Base-by-base conservation (phyloP, 129 eudicot genomes). In the Saposhnikovia divaricata region DNA sequence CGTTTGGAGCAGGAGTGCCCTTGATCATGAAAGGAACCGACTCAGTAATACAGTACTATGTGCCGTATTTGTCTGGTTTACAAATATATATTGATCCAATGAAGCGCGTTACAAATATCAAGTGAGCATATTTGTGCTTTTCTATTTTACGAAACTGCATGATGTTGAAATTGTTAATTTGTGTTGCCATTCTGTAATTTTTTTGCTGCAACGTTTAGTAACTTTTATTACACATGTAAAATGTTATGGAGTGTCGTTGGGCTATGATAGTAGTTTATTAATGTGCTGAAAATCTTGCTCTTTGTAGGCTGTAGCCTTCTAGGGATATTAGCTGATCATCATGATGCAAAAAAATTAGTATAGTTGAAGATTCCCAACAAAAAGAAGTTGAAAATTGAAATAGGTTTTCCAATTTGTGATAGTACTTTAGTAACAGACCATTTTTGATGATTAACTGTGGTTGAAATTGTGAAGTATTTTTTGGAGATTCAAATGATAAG, bases 1-100 rank as follows among this genome's bases (percentile, higher is more conserved):
- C 69, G 0, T 90, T 84, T 87, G 98, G 98, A 55, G 92, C 78
- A 21, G 98, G 90, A 81, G 98, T 93, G 16, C 96, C 98, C 16
- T 79, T 93, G 10, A 28, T 89, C 81, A 78, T 93, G 42, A 44
- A 81, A 27, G 96, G 70, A 63, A 63, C 70, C 12, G 34, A 63
- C 15, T 63, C 31, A n/a, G 70, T n/a, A 63, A 63, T n/a, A 27
- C 70, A n/a, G 70, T 63, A 27, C 16, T 63, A 63, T 63, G 31
- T 63, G 70, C 70, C 38, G 5, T 63, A 63, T n/a, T 25, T 63
- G 77, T 92, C 97, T 15, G 96, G 93, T 45, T 86, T 92, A 37
- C 96, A 92, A 70, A 77, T 92, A 63, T 63, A 63, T 27, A 25
- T 63, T 25, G 70, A 63, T 27, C 14, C 31, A 14, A 4, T 14